phyloP scores from a whole-genome alignment of 2,329 filamentous ascomycete species.

The Pezizomycotina sp. region DNA sequence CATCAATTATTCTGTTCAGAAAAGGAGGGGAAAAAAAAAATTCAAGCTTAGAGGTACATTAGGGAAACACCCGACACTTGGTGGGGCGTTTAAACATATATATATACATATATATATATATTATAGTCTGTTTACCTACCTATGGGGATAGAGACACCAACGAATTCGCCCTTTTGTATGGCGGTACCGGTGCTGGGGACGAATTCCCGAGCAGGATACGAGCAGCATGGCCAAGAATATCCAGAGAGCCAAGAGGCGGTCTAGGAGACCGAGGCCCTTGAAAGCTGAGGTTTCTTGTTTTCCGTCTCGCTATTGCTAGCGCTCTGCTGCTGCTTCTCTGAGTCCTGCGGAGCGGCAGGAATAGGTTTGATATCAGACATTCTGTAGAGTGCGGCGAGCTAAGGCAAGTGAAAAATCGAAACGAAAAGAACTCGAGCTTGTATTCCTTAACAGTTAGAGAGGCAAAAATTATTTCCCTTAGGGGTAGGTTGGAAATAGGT shows the following conservation, averaged over 20 bases:
- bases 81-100: neutral
- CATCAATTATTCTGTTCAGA: neutral
- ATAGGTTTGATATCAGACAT: too few species aligned
- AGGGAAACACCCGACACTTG: neutral
- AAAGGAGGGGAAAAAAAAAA: neutral
- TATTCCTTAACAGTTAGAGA: too few species aligned
- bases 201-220: slow-evolving; percentile 60
- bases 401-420: too few species aligned
- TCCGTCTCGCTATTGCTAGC: too few species aligned
- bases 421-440: too few species aligned
- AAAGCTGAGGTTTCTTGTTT: slow-evolving; percentile 34
- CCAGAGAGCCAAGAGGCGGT: slow-evolving; percentile 52
- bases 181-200: slow-evolving; percentile 44
- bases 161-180: slow-evolving; percentile 54
- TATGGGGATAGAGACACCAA: slow-evolving; percentile 52
- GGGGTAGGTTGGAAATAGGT: too few species aligned
- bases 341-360: too few species aligned
- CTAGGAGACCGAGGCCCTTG: slow-evolving; percentile 42
- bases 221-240: slow-evolving; percentile 63
- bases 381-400: too few species aligned
- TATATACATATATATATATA: too few species aligned
- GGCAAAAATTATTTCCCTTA: too few species aligned
- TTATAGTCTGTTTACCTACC: slow-evolving; percentile 31
- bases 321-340: too few species aligned
- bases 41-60: slow-evolving; percentile 10